A percentile compares a stretch with the other conserved stretches of the same genome.
phyloP scores from a whole-genome alignment of 495 filamentous ascomycete species.

The Aspergillus leporis region DNA sequence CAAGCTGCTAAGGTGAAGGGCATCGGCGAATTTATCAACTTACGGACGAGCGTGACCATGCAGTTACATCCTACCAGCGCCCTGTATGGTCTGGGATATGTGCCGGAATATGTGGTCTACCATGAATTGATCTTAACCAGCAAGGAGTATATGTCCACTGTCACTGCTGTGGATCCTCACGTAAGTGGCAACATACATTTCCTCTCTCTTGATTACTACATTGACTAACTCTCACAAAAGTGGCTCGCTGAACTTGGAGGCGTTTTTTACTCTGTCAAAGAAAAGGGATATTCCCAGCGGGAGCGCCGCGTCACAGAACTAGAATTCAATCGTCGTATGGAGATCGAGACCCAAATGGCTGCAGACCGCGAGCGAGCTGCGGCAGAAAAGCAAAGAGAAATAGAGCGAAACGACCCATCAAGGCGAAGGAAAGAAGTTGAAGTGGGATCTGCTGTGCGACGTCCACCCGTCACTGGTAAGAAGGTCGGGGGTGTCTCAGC shows the following conservation, averaged over 20 bases:
- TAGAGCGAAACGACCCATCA: conserved; percentile 36
- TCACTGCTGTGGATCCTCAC: conserved; percentile 94
- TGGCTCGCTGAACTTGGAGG: conserved; percentile 98
- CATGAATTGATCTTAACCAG: conserved; percentile 96
- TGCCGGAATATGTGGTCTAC: conserved; percentile 97
- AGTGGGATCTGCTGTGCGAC: conserved; percentile 41
- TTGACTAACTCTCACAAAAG: conserved; percentile 23
- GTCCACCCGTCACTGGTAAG: conserved; percentile 36
- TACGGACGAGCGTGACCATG: conserved; percentile 90
- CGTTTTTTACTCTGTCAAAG: conserved; percentile 98
- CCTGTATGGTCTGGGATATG: conserved; percentile 86
- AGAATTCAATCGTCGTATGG: conserved; percentile 94
- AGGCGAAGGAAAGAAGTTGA: conserved; percentile 42
- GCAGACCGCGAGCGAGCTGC: conserved; percentile 70
- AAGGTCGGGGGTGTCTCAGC: conserved; percentile 45
- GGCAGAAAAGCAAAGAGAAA: conserved; percentile 57
- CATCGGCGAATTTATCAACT: conserved; percentile 94
- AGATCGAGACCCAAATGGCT: conserved; percentile 92
- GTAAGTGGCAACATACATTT: conserved; percentile 35
- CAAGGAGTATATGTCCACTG: conserved; percentile 98
- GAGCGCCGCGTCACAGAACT: conserved; percentile 89
- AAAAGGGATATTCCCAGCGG: conserved; percentile 91
- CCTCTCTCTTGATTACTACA: neutral
- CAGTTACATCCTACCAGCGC: conserved; percentile 93
- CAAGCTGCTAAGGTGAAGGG: conserved; percentile 98